These are phyloP conservation scores for Plectranthus barbatus DNA, from an alignment of 257 asterid genomes.

Conservation along the genomic window DNA sequence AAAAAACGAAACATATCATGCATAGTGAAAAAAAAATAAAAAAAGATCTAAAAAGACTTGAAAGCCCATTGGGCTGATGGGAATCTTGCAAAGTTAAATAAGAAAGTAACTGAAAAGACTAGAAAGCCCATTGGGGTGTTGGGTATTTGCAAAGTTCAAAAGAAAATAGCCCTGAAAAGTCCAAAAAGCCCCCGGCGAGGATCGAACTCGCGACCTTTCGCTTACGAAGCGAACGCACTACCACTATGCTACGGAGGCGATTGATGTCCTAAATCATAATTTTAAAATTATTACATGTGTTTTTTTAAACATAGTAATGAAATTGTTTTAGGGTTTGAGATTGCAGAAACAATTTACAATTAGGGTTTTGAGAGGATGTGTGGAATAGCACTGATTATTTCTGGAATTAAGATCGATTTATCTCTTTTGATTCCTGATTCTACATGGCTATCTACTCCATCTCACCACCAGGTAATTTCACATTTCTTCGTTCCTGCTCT, in stretches of 20 bases:
- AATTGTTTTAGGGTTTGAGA: background rate
- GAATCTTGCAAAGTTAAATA: too few species aligned
- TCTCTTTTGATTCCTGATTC: slow-evolving; percentile 32
- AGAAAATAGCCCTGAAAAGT: background rate
- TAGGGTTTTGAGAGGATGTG: slow-evolving; percentile 56
- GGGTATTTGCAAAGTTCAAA: too few species aligned
- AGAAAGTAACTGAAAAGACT: too few species aligned
- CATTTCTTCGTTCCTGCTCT: background rate
- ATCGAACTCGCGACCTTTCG: slow-evolving; percentile 99
- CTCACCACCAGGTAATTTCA: slow-evolving; percentile 27
- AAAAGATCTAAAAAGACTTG: too few species aligned
- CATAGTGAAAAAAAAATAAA: too few species aligned
- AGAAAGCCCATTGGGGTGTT: too few species aligned
- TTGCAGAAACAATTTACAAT: background rate
- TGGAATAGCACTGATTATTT: slow-evolving; percentile 69
- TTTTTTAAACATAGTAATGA: too few species aligned
- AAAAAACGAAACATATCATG: too few species aligned
- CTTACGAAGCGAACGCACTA: slow-evolving; percentile 99
- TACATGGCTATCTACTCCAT: slow-evolving; percentile 30
- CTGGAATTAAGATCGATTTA: slow-evolving; percentile 56
- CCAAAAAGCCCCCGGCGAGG: slow-evolving; percentile 81
- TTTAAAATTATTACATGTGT: too few species aligned
- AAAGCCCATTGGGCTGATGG: too few species aligned
- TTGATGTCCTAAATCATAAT: too few species aligned
- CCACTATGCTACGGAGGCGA: slow-evolving; percentile 97